Percentiles rank a stretch among this genome's conserved stretches.
Evolutionary conservation across 345 rosid genomes (phyloP).

Genomic region (Aegle marmelos): DNA sequence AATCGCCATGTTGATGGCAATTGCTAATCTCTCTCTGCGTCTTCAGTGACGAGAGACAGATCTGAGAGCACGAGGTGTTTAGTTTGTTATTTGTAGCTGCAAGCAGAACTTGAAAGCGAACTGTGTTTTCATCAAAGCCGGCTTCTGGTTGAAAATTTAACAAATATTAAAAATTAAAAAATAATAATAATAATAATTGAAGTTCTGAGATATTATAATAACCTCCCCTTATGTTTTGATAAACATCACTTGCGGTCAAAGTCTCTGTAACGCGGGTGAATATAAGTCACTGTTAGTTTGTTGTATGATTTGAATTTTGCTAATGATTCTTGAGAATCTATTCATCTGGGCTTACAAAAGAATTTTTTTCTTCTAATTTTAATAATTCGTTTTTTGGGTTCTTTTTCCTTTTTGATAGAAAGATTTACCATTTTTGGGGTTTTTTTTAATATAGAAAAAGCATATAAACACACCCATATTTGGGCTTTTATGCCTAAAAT

Average conservation of each 20-base stretch:
- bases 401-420: too few species aligned
- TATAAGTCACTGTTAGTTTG: neutral
- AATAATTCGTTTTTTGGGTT: too few species aligned
- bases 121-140: neutral
- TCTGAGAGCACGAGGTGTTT: conserved; percentile 22
- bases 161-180: neutral
- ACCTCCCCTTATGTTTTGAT: neutral
- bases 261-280: too few species aligned
- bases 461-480: fast-evolving
- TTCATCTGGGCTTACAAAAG: too few species aligned
- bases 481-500: too few species aligned
- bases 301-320: neutral
- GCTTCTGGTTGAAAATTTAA: neutral
- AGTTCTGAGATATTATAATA: neutral
- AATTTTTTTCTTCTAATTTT: too few species aligned
- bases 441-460: fast-evolving
- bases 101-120: neutral
- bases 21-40: neutral
- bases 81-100: too few species aligned
- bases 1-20: conserved; percentile 56
- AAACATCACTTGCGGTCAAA: neutral
- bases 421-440: too few species aligned
- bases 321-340: too few species aligned
- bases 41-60: conserved; percentile 20
- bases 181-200: neutral